Percentiles rank a stretch among this genome's conserved stretches.
Evolutionary conservation across 208 protist genomes (phyloP).

Genomic region (Leishmania arabica): DNA sequence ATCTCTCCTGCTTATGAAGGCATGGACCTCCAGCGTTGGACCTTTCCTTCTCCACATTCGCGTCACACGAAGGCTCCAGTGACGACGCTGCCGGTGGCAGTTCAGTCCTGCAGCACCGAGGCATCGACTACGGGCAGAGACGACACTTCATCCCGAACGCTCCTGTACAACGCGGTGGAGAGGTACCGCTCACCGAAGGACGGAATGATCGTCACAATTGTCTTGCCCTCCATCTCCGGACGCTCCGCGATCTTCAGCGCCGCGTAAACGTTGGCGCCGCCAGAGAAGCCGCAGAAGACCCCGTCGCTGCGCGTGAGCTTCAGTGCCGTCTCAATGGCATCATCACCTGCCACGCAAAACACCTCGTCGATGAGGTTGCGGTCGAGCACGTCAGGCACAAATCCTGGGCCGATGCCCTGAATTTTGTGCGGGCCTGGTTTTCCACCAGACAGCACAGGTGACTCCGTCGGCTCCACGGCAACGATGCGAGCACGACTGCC

Average conservation of each 20-base stretch:
- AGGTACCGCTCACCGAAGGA: slow-evolving; percentile 93
- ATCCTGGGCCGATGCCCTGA: slow-evolving; percentile 92
- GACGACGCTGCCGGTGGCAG: slow-evolving; percentile 15
- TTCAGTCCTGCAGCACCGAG: slow-evolving; percentile 59
- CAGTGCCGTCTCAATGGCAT: slow-evolving; percentile 67
- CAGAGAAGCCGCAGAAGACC: slow-evolving; percentile 83
- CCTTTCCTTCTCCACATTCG: neutral
- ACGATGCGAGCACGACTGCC: slow-evolving; percentile 56
- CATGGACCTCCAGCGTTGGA: neutral
- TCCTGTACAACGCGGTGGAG: slow-evolving; percentile 78
- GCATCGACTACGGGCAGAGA: slow-evolving; percentile 73
- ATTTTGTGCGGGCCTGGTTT: slow-evolving; percentile 89
- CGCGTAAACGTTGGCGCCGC: slow-evolving; percentile 84
- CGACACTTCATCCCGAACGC: slow-evolving; percentile 65
- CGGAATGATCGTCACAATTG: slow-evolving; percentile 88
- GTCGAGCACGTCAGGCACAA: slow-evolving; percentile 83
- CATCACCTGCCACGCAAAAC: slow-evolving; percentile 67
- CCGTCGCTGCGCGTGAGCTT: slow-evolving; percentile 82
- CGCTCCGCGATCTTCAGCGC: slow-evolving; percentile 80
- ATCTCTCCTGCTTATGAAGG: neutral
- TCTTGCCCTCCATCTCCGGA: slow-evolving; percentile 88
- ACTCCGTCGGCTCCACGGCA: slow-evolving; percentile 87
- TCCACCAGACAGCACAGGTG: slow-evolving; percentile 79
- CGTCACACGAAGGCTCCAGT: slow-evolving; percentile 6
- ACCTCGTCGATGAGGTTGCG: slow-evolving; percentile 69